Conservation (phyloP, 306 rosid genomes). For the Lathyrus oleraceus region DNA sequence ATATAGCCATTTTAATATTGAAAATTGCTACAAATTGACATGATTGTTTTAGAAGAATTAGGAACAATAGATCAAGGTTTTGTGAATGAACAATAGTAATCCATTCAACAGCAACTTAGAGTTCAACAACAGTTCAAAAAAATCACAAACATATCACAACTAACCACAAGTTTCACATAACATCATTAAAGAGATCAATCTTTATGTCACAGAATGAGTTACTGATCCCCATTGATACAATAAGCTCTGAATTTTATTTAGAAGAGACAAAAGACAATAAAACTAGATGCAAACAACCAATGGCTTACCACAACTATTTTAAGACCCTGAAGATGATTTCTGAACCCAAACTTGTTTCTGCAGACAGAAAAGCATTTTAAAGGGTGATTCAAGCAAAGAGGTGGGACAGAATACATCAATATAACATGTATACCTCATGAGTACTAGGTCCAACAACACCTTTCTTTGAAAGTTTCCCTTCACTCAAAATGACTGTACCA, state of each 20-base stretch:
- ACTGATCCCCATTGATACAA: neutral
- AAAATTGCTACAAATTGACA: neutral
- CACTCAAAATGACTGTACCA: slow-evolving; percentile 51
- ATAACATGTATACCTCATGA: slow-evolving; percentile 64
- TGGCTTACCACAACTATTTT: slow-evolving; percentile 55
- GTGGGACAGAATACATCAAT: slow-evolving; percentile 13
- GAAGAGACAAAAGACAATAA: slow-evolving; percentile 22
- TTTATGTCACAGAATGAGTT: slow-evolving; percentile 22
- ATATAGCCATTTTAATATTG: neutral
- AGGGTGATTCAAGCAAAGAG: slow-evolving; percentile 21
- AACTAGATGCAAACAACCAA: slow-evolving; percentile 19
- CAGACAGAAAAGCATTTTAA: slow-evolving; percentile 40
- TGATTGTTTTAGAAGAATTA: neutral
- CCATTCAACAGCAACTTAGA: neutral
- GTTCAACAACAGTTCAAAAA: neutral
- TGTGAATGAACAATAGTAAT: neutral
- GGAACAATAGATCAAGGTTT: neutral
- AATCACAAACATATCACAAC: neutral
- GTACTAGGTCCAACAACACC: slow-evolving; percentile 60
- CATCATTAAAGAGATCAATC: slow-evolving; percentile 4
- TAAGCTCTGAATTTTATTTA: slow-evolving; percentile 24
- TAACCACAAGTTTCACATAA: neutral
- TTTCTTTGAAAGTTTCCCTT: slow-evolving; percentile 78
- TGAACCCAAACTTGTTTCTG: slow-evolving; percentile 99
- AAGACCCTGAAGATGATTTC: slow-evolving; percentile 87